A percentile compares a stretch with the other conserved stretches of the same genome.
Evolutionary conservation across 352 stramenopile species (phyloP).

Genomic region (Detonula confervacea): DNA sequence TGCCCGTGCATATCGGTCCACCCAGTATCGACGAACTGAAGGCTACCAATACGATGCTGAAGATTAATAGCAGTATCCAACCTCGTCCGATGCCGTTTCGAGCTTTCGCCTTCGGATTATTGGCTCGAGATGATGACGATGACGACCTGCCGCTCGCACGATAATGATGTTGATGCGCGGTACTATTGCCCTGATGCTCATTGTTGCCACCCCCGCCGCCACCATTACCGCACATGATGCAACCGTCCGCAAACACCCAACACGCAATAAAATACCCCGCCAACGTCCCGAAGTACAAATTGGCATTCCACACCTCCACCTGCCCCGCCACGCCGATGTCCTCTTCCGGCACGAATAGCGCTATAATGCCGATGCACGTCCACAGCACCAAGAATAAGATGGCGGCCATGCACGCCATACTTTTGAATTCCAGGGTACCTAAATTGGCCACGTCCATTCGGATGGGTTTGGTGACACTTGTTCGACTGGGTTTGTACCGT

Average conservation of each 20-base stretch:
- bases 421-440: slow-evolving; percentile 16
- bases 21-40: not conserved
- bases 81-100: slow-evolving; percentile 4
- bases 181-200: too few relatives aligned
- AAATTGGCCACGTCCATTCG: not conserved
- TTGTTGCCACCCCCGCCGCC: not conserved
- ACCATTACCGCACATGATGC: not conserved
- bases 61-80: slow-evolving; percentile 23
- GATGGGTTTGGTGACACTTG: not conserved
- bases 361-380: slow-evolving; percentile 12
- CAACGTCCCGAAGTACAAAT: slow-evolving; percentile 29
- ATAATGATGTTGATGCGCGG: too few relatives aligned
- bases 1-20: slow-evolving; percentile 7
- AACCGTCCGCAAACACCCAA: slow-evolving; percentile 13
- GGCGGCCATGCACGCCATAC: slow-evolving; percentile 1
- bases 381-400: slow-evolving; percentile 12
- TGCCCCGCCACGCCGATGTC: slow-evolving; percentile 3
- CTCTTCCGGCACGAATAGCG: not conserved
- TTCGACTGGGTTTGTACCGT: not conserved
- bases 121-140: not conserved
- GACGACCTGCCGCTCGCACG: too few relatives aligned
- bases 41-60: not conserved
- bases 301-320: slow-evolving; percentile 33
- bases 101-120: slow-evolving; percentile 12
- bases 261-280: not conserved